Percentiles rank a stretch among this genome's conserved stretches.
Evolutionary conservation across 371 early-diverging fungal genomes (phyloP).

Genomic region (Apophysomyces elegans): DNA sequence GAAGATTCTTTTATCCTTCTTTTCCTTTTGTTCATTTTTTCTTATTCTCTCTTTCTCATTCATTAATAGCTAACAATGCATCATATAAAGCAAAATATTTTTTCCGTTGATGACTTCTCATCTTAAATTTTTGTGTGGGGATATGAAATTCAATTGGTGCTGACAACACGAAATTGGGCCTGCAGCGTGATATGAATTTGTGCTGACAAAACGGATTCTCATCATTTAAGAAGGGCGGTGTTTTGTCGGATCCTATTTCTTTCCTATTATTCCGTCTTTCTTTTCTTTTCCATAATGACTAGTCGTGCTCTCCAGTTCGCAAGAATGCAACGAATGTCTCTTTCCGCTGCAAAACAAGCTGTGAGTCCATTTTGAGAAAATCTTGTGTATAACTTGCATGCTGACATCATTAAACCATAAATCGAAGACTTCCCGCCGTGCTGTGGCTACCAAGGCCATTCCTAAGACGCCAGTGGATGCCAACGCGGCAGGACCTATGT

Average conservation of each 20-base stretch:
- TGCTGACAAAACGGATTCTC: too few species aligned
- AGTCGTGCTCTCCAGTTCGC: conserved; percentile 14
- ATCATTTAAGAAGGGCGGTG: conserved; percentile 4
- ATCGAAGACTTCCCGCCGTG: conserved; percentile 20
- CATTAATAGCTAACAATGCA: not conserved
- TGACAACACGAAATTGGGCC: too few species aligned
- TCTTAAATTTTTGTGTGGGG: too few species aligned
- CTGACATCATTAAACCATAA: not conserved
- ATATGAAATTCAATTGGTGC: too few species aligned
- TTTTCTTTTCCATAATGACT: not conserved
- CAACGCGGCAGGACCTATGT: conserved; percentile 61
- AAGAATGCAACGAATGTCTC: conserved; percentile 15
- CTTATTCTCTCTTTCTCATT: not conserved
- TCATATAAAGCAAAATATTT: not conserved
- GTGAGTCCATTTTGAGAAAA: not conserved
- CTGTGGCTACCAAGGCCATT: conserved; percentile 25
- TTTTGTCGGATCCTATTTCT: not conserved
- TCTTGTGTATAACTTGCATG: not conserved
- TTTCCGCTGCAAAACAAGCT: conserved; percentile 19
- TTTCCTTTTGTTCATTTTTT: not conserved
- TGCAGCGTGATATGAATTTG: too few species aligned
- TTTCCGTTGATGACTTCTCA: not conserved
- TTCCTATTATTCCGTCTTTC: not conserved
- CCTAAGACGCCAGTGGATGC: conserved; percentile 55
- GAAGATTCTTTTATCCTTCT: not conserved